Conservation (phyloP, 179 eudicot species). For the Beta lomatogona region DNA sequence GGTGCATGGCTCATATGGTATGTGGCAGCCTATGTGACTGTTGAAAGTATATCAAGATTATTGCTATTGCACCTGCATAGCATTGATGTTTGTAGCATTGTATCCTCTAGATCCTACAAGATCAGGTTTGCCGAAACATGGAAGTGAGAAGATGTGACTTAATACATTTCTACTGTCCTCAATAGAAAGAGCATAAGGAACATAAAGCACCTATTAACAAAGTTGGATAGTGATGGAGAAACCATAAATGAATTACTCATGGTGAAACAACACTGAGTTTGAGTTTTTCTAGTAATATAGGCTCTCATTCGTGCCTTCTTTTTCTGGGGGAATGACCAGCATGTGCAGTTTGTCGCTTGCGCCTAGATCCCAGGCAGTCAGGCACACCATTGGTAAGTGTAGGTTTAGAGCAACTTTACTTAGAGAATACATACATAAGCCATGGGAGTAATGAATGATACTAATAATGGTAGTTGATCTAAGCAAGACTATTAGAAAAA, state of each 20-base stretch:
- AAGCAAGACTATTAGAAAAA: background rate
- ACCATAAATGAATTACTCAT: background rate
- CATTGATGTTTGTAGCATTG: background rate
- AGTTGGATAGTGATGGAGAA: background rate
- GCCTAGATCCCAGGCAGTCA: background rate
- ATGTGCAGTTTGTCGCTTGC: background rate
- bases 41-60: background rate
- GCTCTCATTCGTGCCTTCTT: background rate
- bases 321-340: background rate
- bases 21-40: background rate
- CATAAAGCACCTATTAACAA: background rate
- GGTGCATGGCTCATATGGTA: background rate
- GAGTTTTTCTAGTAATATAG: background rate
- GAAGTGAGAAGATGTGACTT: background rate
- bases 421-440: too few species aligned
- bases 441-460: background rate
- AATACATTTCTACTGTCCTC: background rate
- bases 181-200: background rate
- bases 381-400: background rate
- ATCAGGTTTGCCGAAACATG: background rate
- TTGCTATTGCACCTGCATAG: background rate
- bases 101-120: background rate
- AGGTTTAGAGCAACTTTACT: background rate
- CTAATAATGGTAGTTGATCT: background rate
- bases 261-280: conserved; percentile 6